These are phyloP conservation scores for Jimgerdemannia lactiflua DNA, from an alignment of 192 early-diverging fungal species.

Conservation along the genomic window DNA sequence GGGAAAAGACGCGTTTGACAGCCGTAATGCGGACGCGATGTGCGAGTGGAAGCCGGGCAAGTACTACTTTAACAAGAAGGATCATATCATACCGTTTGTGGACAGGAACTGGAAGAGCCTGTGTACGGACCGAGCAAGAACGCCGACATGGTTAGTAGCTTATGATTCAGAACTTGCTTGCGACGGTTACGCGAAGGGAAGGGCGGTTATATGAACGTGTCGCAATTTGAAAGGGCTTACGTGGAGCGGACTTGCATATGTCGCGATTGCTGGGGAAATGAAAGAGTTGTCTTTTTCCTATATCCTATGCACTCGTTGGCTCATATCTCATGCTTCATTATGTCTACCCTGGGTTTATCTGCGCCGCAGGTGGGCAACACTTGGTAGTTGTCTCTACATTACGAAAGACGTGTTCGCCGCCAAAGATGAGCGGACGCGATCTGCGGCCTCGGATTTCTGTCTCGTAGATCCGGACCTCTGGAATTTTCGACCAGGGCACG, in stretches of 20 bases:
- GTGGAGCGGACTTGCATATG: background rate
- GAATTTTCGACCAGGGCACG: conserved; percentile 50
- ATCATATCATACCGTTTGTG: conserved; percentile 60
- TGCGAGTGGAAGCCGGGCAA: conserved; percentile 38
- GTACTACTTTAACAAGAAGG: conserved; percentile 66
- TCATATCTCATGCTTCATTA: background rate
- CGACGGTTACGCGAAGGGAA: background rate
- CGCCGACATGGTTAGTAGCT: conserved; percentile 52
- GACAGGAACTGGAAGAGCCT: conserved; percentile 62
- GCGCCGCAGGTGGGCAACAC: conserved; percentile 54
- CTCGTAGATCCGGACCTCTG: conserved; percentile 55
- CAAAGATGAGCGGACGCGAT: conserved; percentile 50
- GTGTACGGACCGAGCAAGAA: conserved; percentile 59
- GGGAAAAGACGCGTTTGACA: conserved; percentile 19
- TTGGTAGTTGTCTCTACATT: conserved; percentile 63
- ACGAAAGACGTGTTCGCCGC: conserved; percentile 57
- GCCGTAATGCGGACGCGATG: conserved; percentile 30
- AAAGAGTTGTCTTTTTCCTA: background rate
- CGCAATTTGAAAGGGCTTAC: too few species aligned
- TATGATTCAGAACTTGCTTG: background rate
- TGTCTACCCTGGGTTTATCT: conserved; percentile 1
- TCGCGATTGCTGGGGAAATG: background rate
- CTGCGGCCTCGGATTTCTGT: conserved; percentile 59
- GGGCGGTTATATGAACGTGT: background rate
- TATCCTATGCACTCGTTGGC: background rate